Evolutionary conservation across 148 eudicot species (phyloP), one percentile per base, ranked within the genome.

Genomic region (Amaranthus cruentus): DNA sequence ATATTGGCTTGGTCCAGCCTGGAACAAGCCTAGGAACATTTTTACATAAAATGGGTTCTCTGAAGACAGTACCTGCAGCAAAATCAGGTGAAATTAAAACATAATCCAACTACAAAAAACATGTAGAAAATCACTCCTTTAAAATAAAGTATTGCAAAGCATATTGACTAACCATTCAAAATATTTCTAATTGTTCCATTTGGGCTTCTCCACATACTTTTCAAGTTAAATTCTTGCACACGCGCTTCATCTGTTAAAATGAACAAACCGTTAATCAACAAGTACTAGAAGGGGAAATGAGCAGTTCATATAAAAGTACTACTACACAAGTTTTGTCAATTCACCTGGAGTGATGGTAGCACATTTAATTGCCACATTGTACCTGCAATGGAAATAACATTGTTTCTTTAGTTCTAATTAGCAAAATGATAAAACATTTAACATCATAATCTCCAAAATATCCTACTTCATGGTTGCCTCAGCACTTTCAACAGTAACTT

Each of bases 301-400:
- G 50, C 38, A 15, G 44, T 42, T 64, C 43, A 44, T 38, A 46
- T 9, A 51, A 50, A 58, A 57, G 52, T 68, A 51, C 2, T 7
- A 15, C 48, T 66, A 49, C 9, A 14, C 3, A 64, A 10, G 15
- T 10, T 47, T 21, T 62, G 73, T 12, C 6, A 13, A 75, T n/a
- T 12, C 76, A 90, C 96, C 98, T 86, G 98, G 98, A 69, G 98
- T 93, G 65, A 93, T 93, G 38, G 98, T 93, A 48, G 98, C 98
- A 83, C 98, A 93, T 82, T 93, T 93, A 67, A 93, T 93, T 38
- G 94, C 96, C 62, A 93, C 96, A 68, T 93, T 93, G 86, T 93
- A 93, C 92, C 98, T 93, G 75, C 65, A 80, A 74, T 63, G 21
- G 62, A 14, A 56, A 66, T 50, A 61, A 52, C 48, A 15, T 6